These are phyloP conservation scores for Leccinellum luteum DNA, from an alignment of 768 basidiomycete species.

Conservation along the genomic window DNA sequence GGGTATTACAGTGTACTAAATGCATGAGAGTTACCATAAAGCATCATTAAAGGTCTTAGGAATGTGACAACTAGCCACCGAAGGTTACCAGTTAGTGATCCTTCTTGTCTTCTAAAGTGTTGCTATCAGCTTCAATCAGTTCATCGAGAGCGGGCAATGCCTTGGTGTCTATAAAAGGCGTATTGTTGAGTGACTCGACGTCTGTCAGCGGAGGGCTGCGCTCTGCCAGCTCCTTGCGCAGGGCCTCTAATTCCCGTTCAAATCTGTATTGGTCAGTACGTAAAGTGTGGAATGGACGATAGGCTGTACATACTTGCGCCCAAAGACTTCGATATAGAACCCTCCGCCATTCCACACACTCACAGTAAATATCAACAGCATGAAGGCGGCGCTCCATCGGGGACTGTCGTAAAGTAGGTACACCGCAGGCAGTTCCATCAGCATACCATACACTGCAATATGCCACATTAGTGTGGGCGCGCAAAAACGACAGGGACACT, in stretches of 20 bases:
- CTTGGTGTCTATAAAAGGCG: constrained; percentile 29
- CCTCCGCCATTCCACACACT: constrained; percentile 96
- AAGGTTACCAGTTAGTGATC: constrained; percentile 22
- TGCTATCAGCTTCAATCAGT: constrained; percentile 12
- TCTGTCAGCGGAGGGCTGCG: constrained; percentile 51
- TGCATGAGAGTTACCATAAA: constrained; percentile 14
- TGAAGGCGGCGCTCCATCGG: constrained; percentile 72
- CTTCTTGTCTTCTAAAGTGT: constrained; percentile 25
- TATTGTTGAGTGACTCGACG: constrained; percentile 36
- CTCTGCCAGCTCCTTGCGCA: constrained; percentile 88
- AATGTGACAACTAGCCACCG: background rate
- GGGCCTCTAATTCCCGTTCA: constrained; percentile 85
- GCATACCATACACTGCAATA: constrained; percentile 68
- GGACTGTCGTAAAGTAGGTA: constrained; percentile 80
- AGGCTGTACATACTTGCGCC: constrained; percentile 73
- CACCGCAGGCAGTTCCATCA: constrained; percentile 85
- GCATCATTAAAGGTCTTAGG: constrained; percentile 11
- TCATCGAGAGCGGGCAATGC: constrained; percentile 22
- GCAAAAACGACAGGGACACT: constrained; percentile 22
- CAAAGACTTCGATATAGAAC: constrained; percentile 96
- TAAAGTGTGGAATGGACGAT: background rate
- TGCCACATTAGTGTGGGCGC: constrained; percentile 1
- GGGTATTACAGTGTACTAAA: constrained; percentile 1
- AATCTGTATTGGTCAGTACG: constrained; percentile 51
- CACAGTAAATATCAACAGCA: constrained; percentile 78